These are phyloP conservation scores for Alternaria alternata DNA, from an alignment of 2,329 filamentous ascomycete species.

Conservation along the genomic window DNA sequence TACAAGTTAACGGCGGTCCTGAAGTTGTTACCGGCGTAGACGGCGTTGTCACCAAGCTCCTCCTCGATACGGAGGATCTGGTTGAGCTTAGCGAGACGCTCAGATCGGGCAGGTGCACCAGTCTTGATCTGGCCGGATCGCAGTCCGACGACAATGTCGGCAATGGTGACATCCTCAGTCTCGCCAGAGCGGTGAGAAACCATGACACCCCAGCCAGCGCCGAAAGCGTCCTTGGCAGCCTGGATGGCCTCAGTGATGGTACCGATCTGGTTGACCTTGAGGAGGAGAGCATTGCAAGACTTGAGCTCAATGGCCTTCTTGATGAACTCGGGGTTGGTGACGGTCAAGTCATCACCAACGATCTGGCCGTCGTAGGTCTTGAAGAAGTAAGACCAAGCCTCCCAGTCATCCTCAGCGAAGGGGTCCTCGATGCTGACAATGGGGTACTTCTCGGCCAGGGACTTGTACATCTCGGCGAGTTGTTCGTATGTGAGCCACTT, in stretches of 20 bases:
- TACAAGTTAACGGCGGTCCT: constrained; percentile 82
- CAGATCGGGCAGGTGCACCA: constrained; percentile 79
- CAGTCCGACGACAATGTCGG: constrained; percentile 96
- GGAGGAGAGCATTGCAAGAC: constrained; percentile 95
- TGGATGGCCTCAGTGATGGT: constrained; percentile 99
- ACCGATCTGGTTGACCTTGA: constrained; percentile 99
- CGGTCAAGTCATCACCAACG: constrained; percentile 97
- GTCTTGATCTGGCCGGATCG: constrained; percentile 87
- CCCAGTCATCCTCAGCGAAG: constrained; percentile 99
- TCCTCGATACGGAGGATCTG: constrained; percentile 99
- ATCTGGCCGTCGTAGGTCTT: constrained; percentile 99
- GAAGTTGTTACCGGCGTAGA: constrained; percentile 94
- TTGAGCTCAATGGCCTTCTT: constrained; percentile 99
- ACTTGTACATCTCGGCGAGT: constrained; percentile 89
- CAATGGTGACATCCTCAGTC: constrained; percentile 99
- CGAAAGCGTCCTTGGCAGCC: constrained; percentile 96
- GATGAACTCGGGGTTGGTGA: constrained; percentile 98
- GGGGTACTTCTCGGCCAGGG: constrained; percentile 91
- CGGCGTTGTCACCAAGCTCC: constrained; percentile 83
- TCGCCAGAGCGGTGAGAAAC: constrained; percentile 98
- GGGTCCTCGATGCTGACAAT: constrained; percentile 99
- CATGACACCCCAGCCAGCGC: constrained; percentile 98
- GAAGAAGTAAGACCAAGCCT: constrained; percentile 99
- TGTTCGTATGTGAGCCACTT: constrained; percentile 99
- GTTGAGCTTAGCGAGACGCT: constrained; percentile 99